Conservation (phyloP, 75 land plant species). For the Sequoiadendron giganteum region DNA sequence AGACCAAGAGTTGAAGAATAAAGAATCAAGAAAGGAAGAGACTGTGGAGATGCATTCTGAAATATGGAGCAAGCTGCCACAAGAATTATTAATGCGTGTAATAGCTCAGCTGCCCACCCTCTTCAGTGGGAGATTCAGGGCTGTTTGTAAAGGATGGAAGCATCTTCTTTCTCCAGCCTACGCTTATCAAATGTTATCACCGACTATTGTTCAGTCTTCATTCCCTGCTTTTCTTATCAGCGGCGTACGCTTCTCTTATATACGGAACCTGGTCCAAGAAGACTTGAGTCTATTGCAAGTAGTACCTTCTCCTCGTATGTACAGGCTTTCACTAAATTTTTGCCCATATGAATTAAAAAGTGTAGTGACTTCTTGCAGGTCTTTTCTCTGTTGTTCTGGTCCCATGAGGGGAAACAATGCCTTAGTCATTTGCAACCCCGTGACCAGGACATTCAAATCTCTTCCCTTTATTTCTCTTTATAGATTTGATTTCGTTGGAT, state of each 20-base stretch:
- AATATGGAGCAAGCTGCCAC: background rate
- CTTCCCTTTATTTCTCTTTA: background rate
- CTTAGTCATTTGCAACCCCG: background rate
- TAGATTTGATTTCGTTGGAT: background rate
- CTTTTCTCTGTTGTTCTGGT: too few species aligned
- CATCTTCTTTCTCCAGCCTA: background rate
- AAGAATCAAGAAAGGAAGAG: background rate
- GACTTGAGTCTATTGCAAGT: background rate
- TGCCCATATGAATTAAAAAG: too few species aligned
- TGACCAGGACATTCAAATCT: background rate
- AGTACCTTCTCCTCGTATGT: too few species aligned
- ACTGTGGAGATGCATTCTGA: background rate
- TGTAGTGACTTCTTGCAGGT: too few species aligned
- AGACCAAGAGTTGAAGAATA: background rate
- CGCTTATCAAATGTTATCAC: background rate
- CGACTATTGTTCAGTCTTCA: background rate
- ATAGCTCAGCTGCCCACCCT: background rate
- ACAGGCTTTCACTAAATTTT: too few species aligned
- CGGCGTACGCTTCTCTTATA: background rate
- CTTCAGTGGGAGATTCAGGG: background rate
- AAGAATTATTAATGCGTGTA: background rate
- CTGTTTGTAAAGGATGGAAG: background rate
- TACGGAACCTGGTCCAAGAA: background rate
- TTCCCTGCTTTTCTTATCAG: background rate
- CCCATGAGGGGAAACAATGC: too few species aligned